Conservation (phyloP, 768 basidiomycete species). For the Panaeolus cyanescens region DNA sequence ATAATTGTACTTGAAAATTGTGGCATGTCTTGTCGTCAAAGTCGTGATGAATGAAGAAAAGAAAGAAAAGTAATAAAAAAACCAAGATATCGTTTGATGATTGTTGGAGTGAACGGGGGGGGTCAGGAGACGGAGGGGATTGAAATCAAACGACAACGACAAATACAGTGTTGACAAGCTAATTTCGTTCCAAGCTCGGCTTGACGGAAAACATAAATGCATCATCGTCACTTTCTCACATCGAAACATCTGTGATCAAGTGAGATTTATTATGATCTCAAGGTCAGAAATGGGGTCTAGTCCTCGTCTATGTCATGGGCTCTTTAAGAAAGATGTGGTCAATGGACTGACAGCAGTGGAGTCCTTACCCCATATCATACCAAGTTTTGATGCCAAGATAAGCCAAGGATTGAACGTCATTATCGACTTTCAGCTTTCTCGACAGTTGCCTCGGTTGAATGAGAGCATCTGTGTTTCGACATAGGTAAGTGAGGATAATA, state of each 20-base stretch:
- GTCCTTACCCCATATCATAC: background rate
- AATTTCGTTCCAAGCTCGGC: background rate
- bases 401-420: background rate
- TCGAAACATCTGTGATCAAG: background rate
- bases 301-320: background rate
- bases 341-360: background rate
- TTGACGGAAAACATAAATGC: background rate
- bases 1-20: slow-evolving; percentile 40
- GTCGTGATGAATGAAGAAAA: background rate
- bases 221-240: background rate
- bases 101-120: background rate
- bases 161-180: background rate
- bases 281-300: too few species aligned
- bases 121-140: background rate
- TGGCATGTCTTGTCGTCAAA: slow-evolving; percentile 27
- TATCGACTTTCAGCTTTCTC: too few species aligned
- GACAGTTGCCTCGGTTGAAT: too few species aligned
- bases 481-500: too few species aligned
- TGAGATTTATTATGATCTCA: too few species aligned
- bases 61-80: background rate
- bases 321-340: background rate
- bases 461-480: too few species aligned
- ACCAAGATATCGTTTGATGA: background rate
- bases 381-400: background rate
- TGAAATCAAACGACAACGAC: background rate